Base-by-base conservation (phyloP, 2,329 filamentous ascomycete species). In the Fusarium pilosicola region DNA sequence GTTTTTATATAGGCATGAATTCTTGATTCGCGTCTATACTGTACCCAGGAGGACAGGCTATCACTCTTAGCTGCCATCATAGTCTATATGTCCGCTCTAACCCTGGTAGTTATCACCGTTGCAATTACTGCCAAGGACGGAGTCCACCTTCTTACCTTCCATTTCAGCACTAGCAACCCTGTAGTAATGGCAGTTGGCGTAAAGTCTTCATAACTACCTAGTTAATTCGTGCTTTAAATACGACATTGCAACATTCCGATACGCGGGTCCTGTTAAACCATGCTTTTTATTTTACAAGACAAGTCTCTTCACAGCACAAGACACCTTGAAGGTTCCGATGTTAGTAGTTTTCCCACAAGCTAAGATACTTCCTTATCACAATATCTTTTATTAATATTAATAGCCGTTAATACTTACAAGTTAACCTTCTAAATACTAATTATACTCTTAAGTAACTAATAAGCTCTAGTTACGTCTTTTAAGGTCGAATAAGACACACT, bases 131-230 rank as follows among this genome's bases (percentile, higher is more conserved):
- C 52, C 52, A 55, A 55, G 52, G 14, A 11, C 17, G 15, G 52
- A 20, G 26, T 55, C 12, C 22, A 5, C 11, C 7, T 30, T 42
- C 4, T 24, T 11, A 55, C 52, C 52, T 28, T 55, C 52, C 18
- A 2, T 30, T 55, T 55, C 5, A 20, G 13, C 2, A 5, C 28
- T 51, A 51, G 46, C 9, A 49, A 1, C 15, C 15, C 15, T 17
- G 15, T 32, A 32, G 2, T 15, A 1, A 17, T 22, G 15, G 28
- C 14, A 30, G 22, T 30, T 12, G 0, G 14, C 6, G 20, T 5
- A 6, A 7, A n/a, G 26, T 17, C 26, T 30, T n/a, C 4, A 0
- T 20, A 3, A 17, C 3, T 12, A 15, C 22, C 15, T 3, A 24
- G 22, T 14, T 2, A 24, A 18, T 32, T 49, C 22, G 11, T 49